These are phyloP conservation scores for Endocalyx cinctus DNA, from an alignment of 2,329 filamentous ascomycete species.

Conservation along the genomic window DNA sequence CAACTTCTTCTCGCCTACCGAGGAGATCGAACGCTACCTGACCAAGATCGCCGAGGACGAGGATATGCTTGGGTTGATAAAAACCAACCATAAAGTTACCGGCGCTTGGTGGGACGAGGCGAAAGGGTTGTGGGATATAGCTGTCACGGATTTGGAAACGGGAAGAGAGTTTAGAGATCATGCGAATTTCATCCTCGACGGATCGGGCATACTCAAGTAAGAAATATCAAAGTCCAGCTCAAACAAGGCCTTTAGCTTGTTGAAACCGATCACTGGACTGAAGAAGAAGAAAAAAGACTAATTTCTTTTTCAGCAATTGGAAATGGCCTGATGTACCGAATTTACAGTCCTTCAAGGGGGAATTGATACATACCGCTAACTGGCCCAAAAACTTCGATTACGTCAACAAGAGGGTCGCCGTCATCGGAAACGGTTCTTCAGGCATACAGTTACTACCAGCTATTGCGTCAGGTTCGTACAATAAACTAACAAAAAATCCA, in stretches of 20 bases:
- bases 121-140: slow-evolving; percentile 38
- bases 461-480: slow-evolving; percentile 37
- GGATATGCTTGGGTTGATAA: slow-evolving; percentile 38
- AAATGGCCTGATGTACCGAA: slow-evolving; percentile 47
- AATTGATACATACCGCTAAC: slow-evolving; percentile 47
- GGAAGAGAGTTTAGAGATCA: slow-evolving; percentile 37
- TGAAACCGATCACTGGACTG: slow-evolving; percentile 9
- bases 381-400: slow-evolving; percentile 49
- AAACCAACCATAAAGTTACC: slow-evolving; percentile 36
- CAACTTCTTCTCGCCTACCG: slow-evolving; percentile 49
- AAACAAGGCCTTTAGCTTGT: background rate
- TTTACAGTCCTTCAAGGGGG: slow-evolving; percentile 41
- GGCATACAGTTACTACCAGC: slow-evolving; percentile 50
- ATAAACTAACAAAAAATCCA: background rate
- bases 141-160: slow-evolving; percentile 33
- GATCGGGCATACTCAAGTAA: slow-evolving; percentile 49
- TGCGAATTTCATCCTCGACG: slow-evolving; percentile 45
- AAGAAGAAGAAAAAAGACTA: no score
- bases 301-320: slow-evolving; percentile 45
- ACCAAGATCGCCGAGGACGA: slow-evolving; percentile 43
- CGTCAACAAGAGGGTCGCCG: slow-evolving; percentile 45
- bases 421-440: slow-evolving; percentile 54
- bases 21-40: slow-evolving; percentile 54
- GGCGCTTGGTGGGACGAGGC: slow-evolving; percentile 41
- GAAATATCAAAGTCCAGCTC: slow-evolving; percentile 12